These are phyloP conservation scores for Periconia sp. DNA, from an alignment of 2,329 filamentous ascomycete genomes.

Conservation along the genomic window DNA sequence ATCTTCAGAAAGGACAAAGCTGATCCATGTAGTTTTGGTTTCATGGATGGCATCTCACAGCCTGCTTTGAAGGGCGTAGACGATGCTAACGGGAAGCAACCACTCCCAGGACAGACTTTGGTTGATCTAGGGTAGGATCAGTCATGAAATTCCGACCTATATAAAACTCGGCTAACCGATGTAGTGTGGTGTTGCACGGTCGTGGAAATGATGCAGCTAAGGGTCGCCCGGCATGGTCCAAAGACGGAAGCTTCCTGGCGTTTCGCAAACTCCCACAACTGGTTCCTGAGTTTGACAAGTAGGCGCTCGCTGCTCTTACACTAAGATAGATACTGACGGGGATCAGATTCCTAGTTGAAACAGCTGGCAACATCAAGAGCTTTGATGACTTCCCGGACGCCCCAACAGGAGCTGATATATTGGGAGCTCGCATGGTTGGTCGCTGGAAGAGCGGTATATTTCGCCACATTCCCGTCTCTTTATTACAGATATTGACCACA, in stretches of 20 bases:
- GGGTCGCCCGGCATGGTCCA: constrained; percentile 2
- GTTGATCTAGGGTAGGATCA: background rate
- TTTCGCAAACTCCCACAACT: constrained; percentile 8
- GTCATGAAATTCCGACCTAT: background rate
- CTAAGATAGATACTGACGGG: background rate
- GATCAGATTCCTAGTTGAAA: background rate
- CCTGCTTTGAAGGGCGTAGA: constrained; percentile 6
- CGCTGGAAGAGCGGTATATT: constrained; percentile 9
- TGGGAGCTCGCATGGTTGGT: constrained; percentile 9
- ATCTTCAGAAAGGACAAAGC: background rate
- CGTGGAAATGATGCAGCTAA: background rate
- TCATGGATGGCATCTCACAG: constrained; percentile 8
- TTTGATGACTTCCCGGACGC: constrained; percentile 1
- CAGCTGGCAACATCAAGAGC: background rate
- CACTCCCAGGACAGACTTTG: constrained; percentile 1
- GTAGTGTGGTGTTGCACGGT: constrained; percentile 1
- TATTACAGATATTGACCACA: background rate
- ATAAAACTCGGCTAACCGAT: background rate
- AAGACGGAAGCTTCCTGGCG: constrained; percentile 8
- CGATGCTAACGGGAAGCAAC: constrained; percentile 1
- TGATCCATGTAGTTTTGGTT: constrained; percentile 7
- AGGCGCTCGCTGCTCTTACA: background rate
- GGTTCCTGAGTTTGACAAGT: constrained; percentile 9
- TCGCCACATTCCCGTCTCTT: background rate
- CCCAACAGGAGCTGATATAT: background rate